phyloP scores from a whole-genome alignment of 2,329 filamentous ascomycete species.

The Trichoderma sp. region DNA sequence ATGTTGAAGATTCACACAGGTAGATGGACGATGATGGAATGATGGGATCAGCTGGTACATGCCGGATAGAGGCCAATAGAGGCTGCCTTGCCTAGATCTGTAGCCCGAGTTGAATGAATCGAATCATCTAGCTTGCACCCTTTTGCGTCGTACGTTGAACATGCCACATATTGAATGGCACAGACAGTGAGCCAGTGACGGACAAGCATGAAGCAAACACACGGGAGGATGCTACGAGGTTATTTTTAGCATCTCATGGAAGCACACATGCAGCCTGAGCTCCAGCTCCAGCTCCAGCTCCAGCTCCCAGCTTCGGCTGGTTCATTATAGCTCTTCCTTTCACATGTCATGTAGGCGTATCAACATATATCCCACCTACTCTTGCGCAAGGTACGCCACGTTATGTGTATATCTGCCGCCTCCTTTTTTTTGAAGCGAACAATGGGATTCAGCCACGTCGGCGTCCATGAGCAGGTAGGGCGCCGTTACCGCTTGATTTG shows the following conservation, averaged over 20 bases:
- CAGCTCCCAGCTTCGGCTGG: not conserved
- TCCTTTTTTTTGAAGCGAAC: not conserved
- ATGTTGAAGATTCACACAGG: conserved; percentile 38
- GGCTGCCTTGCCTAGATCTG: not conserved
- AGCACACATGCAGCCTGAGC: not conserved
- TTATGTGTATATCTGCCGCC: not conserved
- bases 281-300: not conserved
- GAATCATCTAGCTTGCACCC: not conserved
- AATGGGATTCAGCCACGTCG: not conserved
- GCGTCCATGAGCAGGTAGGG: not conserved
- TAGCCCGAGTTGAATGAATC: not conserved
- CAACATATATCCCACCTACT: not conserved
- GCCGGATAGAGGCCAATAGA: not conserved
- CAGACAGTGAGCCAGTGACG: no score
- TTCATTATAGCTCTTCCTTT: not conserved
- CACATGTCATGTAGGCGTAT: not conserved
- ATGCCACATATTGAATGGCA: no score
- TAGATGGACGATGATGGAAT: not conserved
- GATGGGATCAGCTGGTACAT: not conserved
- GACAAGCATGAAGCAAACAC: not conserved
- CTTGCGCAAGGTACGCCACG: not conserved
- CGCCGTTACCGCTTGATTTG: conserved; percentile 2
- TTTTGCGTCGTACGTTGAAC: no score
- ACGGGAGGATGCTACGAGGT: not conserved
- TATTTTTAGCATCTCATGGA: not conserved